Conservation (phyloP, 768 basidiomycete species). For the Lactifluus rugatus region DNA sequence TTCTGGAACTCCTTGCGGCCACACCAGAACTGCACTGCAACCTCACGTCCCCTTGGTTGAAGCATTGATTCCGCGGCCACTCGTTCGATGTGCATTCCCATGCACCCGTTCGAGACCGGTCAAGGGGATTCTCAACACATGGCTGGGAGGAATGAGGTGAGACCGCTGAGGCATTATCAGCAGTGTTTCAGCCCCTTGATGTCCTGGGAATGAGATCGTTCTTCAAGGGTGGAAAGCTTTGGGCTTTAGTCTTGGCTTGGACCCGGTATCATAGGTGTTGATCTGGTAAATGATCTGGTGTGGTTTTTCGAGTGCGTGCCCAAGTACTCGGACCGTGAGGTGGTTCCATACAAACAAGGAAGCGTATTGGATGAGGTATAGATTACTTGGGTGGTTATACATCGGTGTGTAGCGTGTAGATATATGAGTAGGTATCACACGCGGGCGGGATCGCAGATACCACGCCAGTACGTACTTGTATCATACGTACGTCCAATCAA, state of each 20-base stretch:
- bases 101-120: too few relatives aligned
- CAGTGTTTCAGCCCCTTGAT: conserved; percentile 43
- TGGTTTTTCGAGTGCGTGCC: conserved; percentile 90
- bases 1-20: too few relatives aligned
- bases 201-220: conserved; percentile 89
- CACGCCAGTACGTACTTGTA: conserved; percentile 8
- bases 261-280: conserved; percentile 92
- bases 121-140: too few relatives aligned
- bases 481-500: conserved; percentile 10
- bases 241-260: too few relatives aligned
- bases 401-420: conserved; percentile 15
- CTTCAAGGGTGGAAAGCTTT: conserved; percentile 57
- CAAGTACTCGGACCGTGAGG: conserved; percentile 50
- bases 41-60: not conserved
- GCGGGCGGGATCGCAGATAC: conserved; percentile 14
- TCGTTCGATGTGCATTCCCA: not conserved
- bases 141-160: not conserved
- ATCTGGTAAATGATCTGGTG: conserved; percentile 84
- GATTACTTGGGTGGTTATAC: conserved; percentile 18
- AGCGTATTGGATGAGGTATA: conserved; percentile 16
- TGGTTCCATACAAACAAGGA: not conserved
- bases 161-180: not conserved
- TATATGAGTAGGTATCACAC: conserved; percentile 17
- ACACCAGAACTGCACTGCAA: too few relatives aligned
- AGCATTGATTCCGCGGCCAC: not conserved